These are phyloP conservation scores for Raffaelea arxii DNA, from an alignment of 2,329 filamentous ascomycete species.

Conservation along the genomic window DNA sequence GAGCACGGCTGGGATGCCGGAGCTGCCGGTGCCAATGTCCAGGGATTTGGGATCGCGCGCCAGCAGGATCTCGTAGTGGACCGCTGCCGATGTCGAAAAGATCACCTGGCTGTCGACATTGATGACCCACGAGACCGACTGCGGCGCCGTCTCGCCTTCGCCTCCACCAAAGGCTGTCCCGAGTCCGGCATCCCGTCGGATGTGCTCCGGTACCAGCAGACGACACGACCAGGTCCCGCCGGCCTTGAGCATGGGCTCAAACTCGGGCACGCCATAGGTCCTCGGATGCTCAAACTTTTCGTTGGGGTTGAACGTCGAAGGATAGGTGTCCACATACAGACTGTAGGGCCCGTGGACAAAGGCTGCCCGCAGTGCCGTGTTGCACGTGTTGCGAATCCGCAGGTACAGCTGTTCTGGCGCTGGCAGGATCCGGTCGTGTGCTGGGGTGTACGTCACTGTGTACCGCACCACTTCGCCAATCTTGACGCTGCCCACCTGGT, in stretches of 20 bases:
- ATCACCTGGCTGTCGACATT: conserved; percentile 89
- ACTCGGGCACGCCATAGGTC: conserved; percentile 72
- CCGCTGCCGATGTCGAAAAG: conserved; percentile 80
- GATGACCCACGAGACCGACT: conserved; percentile 56
- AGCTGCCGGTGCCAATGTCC: conserved; percentile 41
- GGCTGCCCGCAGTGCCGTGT: conserved; percentile 82
- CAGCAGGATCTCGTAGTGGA: conserved; percentile 79
- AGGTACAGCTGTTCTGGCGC: conserved; percentile 73
- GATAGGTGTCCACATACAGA: conserved; percentile 77
- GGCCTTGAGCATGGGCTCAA: conserved; percentile 93
- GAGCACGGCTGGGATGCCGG: conserved; percentile 30
- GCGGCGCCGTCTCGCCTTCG: not conserved
- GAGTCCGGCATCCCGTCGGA: conserved; percentile 52
- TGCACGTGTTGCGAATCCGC: conserved; percentile 84
- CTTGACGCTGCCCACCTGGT: conserved; percentile 85
- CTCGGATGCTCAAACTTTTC: conserved; percentile 60
- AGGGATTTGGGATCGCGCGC: conserved; percentile 79
- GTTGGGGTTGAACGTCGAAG: conserved; percentile 75
- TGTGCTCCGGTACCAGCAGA: conserved; percentile 69
- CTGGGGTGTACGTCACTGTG: conserved; percentile 85
- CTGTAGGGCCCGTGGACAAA: conserved; percentile 96
- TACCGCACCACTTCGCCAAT: conserved; percentile 90
- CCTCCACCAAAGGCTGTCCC: not conserved
- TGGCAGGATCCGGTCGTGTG: conserved; percentile 79
- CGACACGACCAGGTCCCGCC: conserved; percentile 78